Conservation (phyloP, 441 rosid genomes). For the Macaranga tanarius region DNA sequence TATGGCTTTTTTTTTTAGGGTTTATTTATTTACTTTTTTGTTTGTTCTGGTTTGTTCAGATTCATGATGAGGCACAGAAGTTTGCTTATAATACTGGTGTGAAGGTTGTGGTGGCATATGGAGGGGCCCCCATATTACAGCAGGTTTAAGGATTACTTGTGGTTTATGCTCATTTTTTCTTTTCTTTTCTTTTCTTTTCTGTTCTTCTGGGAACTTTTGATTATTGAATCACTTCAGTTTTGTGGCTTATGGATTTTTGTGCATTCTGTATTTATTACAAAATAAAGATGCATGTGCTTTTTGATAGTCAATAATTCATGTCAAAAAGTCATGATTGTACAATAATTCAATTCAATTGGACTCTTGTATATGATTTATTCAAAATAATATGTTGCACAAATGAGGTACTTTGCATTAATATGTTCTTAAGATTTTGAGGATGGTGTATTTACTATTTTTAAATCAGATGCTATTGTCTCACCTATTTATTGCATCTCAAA, state of each 20-base stretch:
- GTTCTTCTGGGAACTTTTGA: background rate
- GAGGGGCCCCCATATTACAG: conserved; percentile 44
- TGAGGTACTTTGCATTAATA: background rate
- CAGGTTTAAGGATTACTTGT: conserved; percentile 33
- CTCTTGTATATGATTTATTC: background rate
- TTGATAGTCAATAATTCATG: background rate
- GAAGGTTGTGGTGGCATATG: conserved; percentile 44
- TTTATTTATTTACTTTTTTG: no score
- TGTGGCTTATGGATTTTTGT: background rate
- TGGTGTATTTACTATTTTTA: background rate
- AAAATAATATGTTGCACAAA: background rate
- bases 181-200: background rate
- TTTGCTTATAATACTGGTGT: conserved; percentile 45
- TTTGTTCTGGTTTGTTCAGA: conserved; percentile 29
- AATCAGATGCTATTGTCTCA: background rate
- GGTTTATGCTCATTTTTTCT: background rate
- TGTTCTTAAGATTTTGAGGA: background rate
- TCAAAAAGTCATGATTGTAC: background rate
- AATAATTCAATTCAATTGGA: no score
- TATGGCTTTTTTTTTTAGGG: background rate
- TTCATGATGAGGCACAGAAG: conserved; percentile 45
- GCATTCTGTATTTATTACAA: background rate
- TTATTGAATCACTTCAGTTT: background rate
- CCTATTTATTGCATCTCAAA: background rate
- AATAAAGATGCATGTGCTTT: background rate